Percentiles rank a stretch among this genome's conserved stretches.
phyloP scores from a whole-genome alignment of 1,139 yeast species.

The Hansenula anomala region DNA sequence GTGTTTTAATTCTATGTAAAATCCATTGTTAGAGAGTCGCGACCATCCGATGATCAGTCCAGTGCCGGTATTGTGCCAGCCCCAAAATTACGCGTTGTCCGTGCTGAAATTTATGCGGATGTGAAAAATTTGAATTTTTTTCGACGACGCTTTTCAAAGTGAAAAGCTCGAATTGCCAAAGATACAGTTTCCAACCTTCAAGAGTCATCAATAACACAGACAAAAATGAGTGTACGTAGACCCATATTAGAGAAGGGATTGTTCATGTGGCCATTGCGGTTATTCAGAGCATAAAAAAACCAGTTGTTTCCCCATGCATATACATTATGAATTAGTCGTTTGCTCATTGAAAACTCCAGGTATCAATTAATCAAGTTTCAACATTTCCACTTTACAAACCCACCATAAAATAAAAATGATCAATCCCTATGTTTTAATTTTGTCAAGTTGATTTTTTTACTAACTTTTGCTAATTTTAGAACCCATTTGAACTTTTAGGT shows the following conservation, averaged over 20 bases:
- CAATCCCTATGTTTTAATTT: no score
- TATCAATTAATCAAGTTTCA: no score
- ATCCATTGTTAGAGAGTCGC: no score
- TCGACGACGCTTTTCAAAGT: slow-evolving; percentile 20
- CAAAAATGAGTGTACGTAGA: slow-evolving; percentile 18
- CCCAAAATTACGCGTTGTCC: slow-evolving; percentile 2
- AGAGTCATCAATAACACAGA: background rate
- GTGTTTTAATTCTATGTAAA: no score
- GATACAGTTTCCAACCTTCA: background rate
- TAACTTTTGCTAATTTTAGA: slow-evolving; percentile 23
- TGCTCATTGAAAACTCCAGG: no score
- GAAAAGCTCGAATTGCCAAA: slow-evolving; percentile 2
- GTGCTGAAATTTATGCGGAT: slow-evolving; percentile 8
- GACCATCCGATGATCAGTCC: no score
- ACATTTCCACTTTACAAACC: no score
- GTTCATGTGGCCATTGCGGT: background rate
- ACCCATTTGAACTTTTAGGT: slow-evolving; percentile 53
- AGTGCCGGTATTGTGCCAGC: no score
- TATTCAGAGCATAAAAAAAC: no score
- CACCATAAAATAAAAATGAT: no score
- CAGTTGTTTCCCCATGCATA: no score
- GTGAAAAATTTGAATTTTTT: slow-evolving; percentile 13
- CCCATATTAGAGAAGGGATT: background rate
- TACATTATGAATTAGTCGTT: no score
- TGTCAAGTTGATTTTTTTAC: background rate